Evolutionary conservation across 2,329 filamentous ascomycete genomes (phyloP), one percentile per base, ranked within the genome.

Genomic region (Monosporascus sp.): DNA sequence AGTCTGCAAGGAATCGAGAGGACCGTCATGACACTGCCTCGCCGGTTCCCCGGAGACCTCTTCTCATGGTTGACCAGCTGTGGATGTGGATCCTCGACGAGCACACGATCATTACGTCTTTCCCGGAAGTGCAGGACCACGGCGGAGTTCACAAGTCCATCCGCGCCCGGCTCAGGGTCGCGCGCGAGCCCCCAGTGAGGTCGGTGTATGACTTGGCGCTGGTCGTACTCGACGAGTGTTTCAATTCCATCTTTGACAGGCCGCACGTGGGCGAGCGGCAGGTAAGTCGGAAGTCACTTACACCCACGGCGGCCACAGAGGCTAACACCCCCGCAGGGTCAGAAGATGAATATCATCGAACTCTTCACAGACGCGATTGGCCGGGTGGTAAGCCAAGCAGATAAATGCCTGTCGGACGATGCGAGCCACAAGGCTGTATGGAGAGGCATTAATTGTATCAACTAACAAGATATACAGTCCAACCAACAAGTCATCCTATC

Each of bases 31-130:
- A 26, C 24, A 26, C 5, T 1, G 24, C 24, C 24, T 26, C 24
- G 24, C 24, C 24, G 3, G 24, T 26, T 4, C 24, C 24, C 24
- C 3, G 24, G 24, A 26, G 24, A 26, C 24, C 65, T 1, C 53
- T 75, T 3, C 54, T 75, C 6, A 76, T 75, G 73, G 72, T 74
- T 1, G 73, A 75, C 38, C 72, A 76, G 50, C 64, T 75, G 0
- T 76, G 73, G 73, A 66, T 76, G 65, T 75, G 72, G 72, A 65
- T 75, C 24, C 55, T 74, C 0, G 72, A 72, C 45, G 65, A 28
- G 43, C 64, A 67, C 7, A 73, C 70, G 0, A 66, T 75, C 24
- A 67, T 75, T 9, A 72, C 72, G 0, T 71, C 63, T 50, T 75
- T 74, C 41, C 71, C 72, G 0, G 70, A 73, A n/a, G 62, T 73